Evolutionary conservation across 768 basidiomycete species (phyloP).

Genomic region (Amanita subjunquillea): DNA sequence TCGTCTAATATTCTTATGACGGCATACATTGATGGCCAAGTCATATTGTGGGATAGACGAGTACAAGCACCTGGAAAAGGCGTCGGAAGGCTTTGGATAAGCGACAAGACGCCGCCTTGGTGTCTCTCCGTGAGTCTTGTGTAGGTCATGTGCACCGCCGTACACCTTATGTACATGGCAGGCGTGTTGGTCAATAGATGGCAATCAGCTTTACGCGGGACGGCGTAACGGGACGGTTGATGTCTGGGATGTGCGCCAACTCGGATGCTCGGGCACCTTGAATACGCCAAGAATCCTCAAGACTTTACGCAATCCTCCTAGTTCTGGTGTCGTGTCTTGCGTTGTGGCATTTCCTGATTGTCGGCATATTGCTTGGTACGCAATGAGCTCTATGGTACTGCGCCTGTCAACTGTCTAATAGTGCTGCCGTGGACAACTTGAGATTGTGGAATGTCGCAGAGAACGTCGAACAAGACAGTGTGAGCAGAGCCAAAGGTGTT

Average conservation of each 20-base stretch:
- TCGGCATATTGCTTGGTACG: slow-evolving; percentile 84
- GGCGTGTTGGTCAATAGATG: slow-evolving; percentile 93
- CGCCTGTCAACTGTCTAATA: slow-evolving; percentile 19
- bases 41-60: slow-evolving; percentile 86
- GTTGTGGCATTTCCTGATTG: slow-evolving; percentile 88
- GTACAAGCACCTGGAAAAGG: slow-evolving; percentile 53
- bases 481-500: slow-evolving; percentile 52
- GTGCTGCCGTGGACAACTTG: slow-evolving; percentile 88
- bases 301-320: slow-evolving; percentile 75
- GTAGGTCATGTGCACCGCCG: slow-evolving; percentile 1
- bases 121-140: slow-evolving; percentile 71
- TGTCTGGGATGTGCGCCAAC: slow-evolving; percentile 87
- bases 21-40: slow-evolving; percentile 84
- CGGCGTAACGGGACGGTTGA: slow-evolving; percentile 86
- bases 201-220: slow-evolving; percentile 83
- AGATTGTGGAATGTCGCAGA: slow-evolving; percentile 89
- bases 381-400: slow-evolving; percentile 9
- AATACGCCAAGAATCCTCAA: slow-evolving; percentile 72
- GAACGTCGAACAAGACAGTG: slow-evolving; percentile 55
- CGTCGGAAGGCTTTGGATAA: slow-evolving; percentile 80
- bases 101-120: slow-evolving; percentile 92
- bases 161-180: slow-evolving; percentile 18
- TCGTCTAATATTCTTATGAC: slow-evolving; percentile 84
- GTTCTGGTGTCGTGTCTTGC: slow-evolving; percentile 88
- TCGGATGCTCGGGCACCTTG: slow-evolving; percentile 51